These are phyloP conservation scores for Coprinopsis cinerea DNA, from an alignment of 768 basidiomycete genomes.

Conservation along the genomic window DNA sequence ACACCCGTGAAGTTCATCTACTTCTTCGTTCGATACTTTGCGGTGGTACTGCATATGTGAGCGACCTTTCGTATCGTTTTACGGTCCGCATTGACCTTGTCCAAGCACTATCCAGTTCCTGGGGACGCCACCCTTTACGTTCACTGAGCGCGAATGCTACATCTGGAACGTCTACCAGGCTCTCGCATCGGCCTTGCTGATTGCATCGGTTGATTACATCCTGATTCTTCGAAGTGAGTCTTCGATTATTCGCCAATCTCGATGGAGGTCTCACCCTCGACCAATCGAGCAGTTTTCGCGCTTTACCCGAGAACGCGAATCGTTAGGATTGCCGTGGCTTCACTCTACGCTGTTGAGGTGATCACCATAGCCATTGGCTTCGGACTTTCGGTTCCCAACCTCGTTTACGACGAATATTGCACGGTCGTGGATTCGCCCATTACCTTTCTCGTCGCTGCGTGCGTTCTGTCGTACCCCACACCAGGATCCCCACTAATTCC, in stretches of 20 bases:
- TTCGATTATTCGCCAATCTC: not conserved
- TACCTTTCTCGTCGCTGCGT: conserved; percentile 23
- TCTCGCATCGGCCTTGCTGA: not conserved
- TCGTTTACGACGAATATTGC: conserved; percentile 30
- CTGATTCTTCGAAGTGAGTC: conserved; percentile 33
- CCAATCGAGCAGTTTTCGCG: conserved; percentile 26
- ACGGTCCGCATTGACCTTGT: too few species aligned
- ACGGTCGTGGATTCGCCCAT: conserved; percentile 22
- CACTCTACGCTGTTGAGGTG: conserved; percentile 23
- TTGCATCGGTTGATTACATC: conserved; percentile 28
- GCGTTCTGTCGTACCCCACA: conserved; percentile 14
- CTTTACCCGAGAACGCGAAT: conserved; percentile 21
- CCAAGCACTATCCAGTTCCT: conserved; percentile 1
- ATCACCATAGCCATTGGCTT: conserved; percentile 26
- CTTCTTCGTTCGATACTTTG: conserved; percentile 33
- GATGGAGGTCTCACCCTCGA: not conserved
- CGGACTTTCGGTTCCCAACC: conserved; percentile 23
- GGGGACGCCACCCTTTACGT: not conserved
- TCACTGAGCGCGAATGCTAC: not conserved
- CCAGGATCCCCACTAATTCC: not conserved
- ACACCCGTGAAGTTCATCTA: conserved; percentile 30
- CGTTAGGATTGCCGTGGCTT: not conserved
- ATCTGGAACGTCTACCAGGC: conserved; percentile 5
- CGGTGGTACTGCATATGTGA: conserved; percentile 32
- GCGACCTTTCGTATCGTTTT: too few species aligned